phyloP scores from a whole-genome alignment of 2,329 filamentous ascomycete species.

The Aureobasidium sp. region DNA sequence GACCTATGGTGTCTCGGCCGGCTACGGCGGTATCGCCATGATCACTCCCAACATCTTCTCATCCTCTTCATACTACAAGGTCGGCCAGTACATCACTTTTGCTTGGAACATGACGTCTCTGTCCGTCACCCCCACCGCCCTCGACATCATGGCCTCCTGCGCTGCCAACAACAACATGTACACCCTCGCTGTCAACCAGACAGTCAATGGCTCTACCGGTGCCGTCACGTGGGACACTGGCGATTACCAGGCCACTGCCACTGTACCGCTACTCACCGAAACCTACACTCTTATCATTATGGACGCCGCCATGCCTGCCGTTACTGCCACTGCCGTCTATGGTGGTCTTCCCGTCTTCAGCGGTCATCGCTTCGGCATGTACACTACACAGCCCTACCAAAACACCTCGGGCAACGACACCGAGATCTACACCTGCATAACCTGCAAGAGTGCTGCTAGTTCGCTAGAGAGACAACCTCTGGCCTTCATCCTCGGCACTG shows the following conservation, averaged over 20 bases:
- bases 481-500: conserved; percentile 48
- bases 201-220: conserved; percentile 36
- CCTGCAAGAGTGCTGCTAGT: conserved; percentile 48
- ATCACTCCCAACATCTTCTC: conserved; percentile 46
- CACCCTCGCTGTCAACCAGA: conserved; percentile 53
- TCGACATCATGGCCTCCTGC: conserved; percentile 57
- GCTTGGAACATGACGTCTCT: conserved; percentile 63
- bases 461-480: conserved; percentile 47
- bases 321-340: conserved; percentile 43
- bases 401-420: conserved; percentile 30
- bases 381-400: conserved; percentile 45
- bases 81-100: conserved; percentile 52
- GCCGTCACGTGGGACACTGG: conserved; percentile 54
- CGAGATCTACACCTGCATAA: conserved; percentile 37
- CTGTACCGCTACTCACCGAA: conserved; percentile 46
- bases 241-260: conserved; percentile 41
- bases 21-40: conserved; percentile 54
- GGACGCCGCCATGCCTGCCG: conserved; percentile 44
- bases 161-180: conserved; percentile 51
- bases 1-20: conserved; percentile 43
- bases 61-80: conserved; percentile 51
- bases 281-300: conserved; percentile 58
- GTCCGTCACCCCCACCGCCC: conserved; percentile 46
- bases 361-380: conserved; percentile 55
- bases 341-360: conserved; percentile 48